These are phyloP conservation scores for Eucalyptus curtisii DNA, from an alignment of 345 rosid genomes.

Conservation along the genomic window DNA sequence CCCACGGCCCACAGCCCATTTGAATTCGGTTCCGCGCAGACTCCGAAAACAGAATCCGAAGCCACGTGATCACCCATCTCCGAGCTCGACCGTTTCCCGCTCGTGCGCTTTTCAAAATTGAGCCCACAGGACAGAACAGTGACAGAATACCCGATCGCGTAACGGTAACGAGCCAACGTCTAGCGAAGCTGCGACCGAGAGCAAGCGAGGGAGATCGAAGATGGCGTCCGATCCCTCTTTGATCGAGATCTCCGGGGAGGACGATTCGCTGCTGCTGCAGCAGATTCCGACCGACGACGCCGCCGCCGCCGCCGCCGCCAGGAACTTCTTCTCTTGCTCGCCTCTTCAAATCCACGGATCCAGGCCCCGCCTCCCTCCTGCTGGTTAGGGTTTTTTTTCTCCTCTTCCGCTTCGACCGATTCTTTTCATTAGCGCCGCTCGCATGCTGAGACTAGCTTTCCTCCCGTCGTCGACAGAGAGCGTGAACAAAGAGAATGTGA, in stretches of 20 bases:
- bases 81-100: neutral
- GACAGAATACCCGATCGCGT: neutral
- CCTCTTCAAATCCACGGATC: conserved; percentile 46
- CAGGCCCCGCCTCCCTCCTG: conserved; percentile 10
- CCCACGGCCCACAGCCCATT: neutral
- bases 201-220: neutral
- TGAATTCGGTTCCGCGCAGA: neutral
- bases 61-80: neutral
- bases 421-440: neutral
- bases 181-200: neutral
- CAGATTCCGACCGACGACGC: conserved; percentile 9
- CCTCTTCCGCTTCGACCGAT: neutral
- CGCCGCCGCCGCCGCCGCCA: neutral
- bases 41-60: neutral
- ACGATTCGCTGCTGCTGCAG: conserved; percentile 46
- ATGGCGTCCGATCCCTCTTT: conserved; percentile 59
- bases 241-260: conserved; percentile 59
- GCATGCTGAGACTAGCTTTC: conserved; percentile 1
- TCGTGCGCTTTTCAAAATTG: neutral
- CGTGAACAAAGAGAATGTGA: conserved; percentile 36
- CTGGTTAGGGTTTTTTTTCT: conserved; percentile 12
- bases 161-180: neutral
- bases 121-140: neutral
- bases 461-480: neutral
- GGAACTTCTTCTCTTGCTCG: conserved; percentile 38